Percentiles rank a stretch among this genome's conserved stretches.
Evolutionary conservation across 2,329 filamentous ascomycete species (phyloP).

Genomic region (Penicillium italicum): DNA sequence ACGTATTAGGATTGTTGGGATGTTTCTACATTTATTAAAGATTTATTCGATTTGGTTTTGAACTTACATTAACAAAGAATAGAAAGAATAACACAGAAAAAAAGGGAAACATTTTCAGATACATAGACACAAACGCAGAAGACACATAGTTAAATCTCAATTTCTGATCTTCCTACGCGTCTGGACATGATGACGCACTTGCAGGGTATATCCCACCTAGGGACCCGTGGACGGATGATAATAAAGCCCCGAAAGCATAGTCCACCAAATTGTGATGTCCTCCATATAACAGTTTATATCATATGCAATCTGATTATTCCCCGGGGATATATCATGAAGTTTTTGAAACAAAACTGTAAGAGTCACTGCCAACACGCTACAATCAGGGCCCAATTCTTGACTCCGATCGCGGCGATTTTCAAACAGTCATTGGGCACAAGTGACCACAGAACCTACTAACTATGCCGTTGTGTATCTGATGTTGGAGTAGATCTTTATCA

Average conservation of each 20-base stretch:
- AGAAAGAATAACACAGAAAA: neutral
- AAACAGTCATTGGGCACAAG: neutral
- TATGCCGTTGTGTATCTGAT: neutral
- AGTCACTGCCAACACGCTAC: neutral
- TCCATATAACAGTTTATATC: neutral
- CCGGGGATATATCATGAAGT: neutral
- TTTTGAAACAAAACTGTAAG: too few species aligned
- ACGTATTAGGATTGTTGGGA: neutral
- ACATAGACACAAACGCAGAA: too few species aligned
- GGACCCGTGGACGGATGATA: neutral
- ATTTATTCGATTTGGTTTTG: neutral
- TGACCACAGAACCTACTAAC: neutral
- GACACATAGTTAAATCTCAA: neutral
- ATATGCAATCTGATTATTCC: neutral
- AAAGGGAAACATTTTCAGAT: neutral
- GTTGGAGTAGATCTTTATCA: constrained; percentile 2
- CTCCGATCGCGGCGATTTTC: neutral
- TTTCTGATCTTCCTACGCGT: neutral
- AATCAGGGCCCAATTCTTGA: neutral
- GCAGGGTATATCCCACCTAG: neutral
- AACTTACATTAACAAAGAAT: neutral
- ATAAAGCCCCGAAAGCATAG: constrained; percentile 1
- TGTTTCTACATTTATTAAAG: neutral
- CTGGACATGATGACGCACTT: constrained; percentile 3
- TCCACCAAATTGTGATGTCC: neutral